These are phyloP conservation scores for Phytophthora chlamydospora DNA, from an alignment of 352 stramenopile genomes.

Conservation along the genomic window DNA sequence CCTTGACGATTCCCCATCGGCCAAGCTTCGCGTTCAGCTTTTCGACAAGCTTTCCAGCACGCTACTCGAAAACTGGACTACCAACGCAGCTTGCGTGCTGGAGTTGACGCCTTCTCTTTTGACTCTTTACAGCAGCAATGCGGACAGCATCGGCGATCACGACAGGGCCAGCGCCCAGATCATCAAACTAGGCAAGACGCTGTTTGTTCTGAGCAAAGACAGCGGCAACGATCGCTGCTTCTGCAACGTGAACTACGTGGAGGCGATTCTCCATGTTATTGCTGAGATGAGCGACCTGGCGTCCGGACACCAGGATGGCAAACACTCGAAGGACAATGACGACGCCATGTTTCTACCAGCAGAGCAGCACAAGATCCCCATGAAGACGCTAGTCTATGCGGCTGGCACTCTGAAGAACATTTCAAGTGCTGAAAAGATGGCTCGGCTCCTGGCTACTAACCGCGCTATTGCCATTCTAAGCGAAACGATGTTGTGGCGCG, in stretches of 20 bases:
- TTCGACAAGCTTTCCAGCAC: constrained; percentile 30
- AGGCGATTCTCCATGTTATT: constrained; percentile 57
- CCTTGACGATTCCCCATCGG: background rate
- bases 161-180: constrained; percentile 21
- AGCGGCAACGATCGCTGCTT: constrained; percentile 66
- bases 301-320: constrained; percentile 4
- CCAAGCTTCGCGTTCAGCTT: constrained; percentile 31
- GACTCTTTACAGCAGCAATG: constrained; percentile 34
- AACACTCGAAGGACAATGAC: constrained; percentile 12
- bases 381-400: constrained; percentile 70
- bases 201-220: constrained; percentile 83
- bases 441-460: constrained; percentile 66
- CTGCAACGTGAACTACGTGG: constrained; percentile 68
- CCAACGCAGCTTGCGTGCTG: constrained; percentile 40
- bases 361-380: constrained; percentile 13
- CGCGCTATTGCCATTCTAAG: constrained; percentile 64
- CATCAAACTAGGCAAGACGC: constrained; percentile 52
- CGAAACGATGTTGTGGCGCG: constrained; percentile 54
- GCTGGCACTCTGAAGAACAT: constrained; percentile 79
- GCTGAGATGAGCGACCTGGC: constrained; percentile 24
- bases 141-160: constrained; percentile 1
- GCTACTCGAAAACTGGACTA: constrained; percentile 42
- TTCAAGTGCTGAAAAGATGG: constrained; percentile 61
- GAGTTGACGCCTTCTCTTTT: constrained; percentile 49
- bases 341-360: constrained; percentile 1